Evolutionary conservation across 805 yeast species (phyloP), one percentile per base, ranked within the genome.

Genomic region (Lipomyces sp.): DNA sequence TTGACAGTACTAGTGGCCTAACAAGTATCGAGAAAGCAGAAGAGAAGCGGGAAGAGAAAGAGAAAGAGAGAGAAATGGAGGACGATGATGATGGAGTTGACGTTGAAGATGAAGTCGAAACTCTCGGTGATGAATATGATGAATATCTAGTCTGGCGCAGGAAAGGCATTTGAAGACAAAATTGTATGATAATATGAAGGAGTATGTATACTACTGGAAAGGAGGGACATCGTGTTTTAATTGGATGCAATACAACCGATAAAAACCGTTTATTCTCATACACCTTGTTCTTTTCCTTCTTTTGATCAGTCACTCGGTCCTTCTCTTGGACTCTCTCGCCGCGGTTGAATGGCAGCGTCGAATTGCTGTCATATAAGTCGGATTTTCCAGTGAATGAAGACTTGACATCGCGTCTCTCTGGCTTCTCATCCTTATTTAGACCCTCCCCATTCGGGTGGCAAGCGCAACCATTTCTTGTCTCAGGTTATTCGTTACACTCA

Each of bases 41-140:
- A 2, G 64, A 60, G 3, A 57, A 54, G 8, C 65, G 61, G 10
- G 58, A 62, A 15, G 63, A 59, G 3, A 57, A 54, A 4, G 68
- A 64, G 10, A 59, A 62, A 15, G 63, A 59, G 6, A 65, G 50
- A 3, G 61, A 61, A 8, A 60, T 33, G 24, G 63, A 53, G 1
- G 59, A 57, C 30, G 66, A 65, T 7, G 65, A 54, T 4, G 70
- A 66, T 4, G 63, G 54, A 24, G 58, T 48, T 11, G 69, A 59
- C 7, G 61, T 55, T 7, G 59, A 55, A 24, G 70, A 66, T 4
- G 63, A 58, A 24, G 58, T 48, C 6, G 69, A 59, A 3, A 59
- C 58, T 7, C 56, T 50, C 42, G 63, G 45, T 7, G 59, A 56
- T 13, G 62, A 55, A 7, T 57, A 50, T 42, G 61, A 29, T 5